Base-by-base conservation (phyloP, 2,329 filamentous ascomycete genomes). In the Arachnomyces sp. region DNA sequence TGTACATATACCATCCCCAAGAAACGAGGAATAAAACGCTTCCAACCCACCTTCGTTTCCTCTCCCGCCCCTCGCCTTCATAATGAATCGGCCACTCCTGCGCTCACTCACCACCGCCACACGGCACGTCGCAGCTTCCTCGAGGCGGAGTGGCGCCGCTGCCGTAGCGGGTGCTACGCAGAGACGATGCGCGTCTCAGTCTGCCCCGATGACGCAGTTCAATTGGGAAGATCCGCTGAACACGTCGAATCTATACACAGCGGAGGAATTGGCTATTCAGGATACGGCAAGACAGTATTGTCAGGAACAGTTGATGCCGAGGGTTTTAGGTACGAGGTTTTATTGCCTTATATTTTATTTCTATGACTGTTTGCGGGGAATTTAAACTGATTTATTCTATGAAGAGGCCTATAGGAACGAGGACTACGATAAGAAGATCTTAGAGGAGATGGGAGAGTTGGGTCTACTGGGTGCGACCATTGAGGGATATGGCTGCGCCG, bases 231-330 rank as follows among this genome's bases (percentile, higher is more conserved):
- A 98, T 59, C 89, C 92, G 14, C 71, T 98, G 43, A 75, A 74
- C 17, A 73, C 82, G 28, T 80, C 79, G 54, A 83, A 79, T 55
- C 67, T 95, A 33, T 76, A 88, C 55, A 95, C 88, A 1, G 86
- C 94, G 50, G 92, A 98, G 44, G 92, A 98, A 64, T 60, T 86
- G 49, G 87, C 89, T 11, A 90, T 98, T 50, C 75, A 84, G 31
- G 87, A 95, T 54, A 94, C 87, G 4, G 90, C 90, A 28, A 85
- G 94, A 64, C 77, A 86, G 45, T 98, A 96, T 59, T 96, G 89
- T 60, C 90, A 96, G 63, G 89, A 96, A 61, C 78, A 78, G 44
- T 73, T 98, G 68, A 70, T 85, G 31, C 92, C 92, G 37, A 75
- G 90, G 48, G 84, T 98, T 37, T 73, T 95, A 44, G 82, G 89